Evolutionary conservation across 2,329 filamentous ascomycete genomes (phyloP).

Genomic region (Aurifilum marmelostoma): DNA sequence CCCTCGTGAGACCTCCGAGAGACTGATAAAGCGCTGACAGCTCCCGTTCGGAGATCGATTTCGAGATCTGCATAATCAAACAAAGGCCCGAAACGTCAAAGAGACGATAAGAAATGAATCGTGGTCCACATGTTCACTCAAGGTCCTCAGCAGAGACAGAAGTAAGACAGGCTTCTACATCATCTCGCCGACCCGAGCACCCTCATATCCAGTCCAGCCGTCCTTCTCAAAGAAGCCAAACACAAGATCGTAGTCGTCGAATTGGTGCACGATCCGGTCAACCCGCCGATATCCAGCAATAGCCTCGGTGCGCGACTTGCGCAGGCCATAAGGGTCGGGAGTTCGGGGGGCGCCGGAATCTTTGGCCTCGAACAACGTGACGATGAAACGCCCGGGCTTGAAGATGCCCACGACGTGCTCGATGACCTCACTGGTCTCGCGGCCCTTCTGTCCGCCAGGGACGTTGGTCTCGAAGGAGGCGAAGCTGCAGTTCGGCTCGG

Average conservation of each 20-base stretch:
- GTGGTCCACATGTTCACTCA: background rate
- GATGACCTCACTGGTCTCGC: slow-evolving; percentile 87
- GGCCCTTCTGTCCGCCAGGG: slow-evolving; percentile 82
- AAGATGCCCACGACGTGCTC: slow-evolving; percentile 95
- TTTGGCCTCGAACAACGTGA: slow-evolving; percentile 95
- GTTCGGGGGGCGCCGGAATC: slow-evolving; percentile 48
- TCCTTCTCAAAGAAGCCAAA: slow-evolving; percentile 96
- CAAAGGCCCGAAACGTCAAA: background rate
- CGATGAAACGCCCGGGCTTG: slow-evolving; percentile 95
- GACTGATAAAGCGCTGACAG: background rate
- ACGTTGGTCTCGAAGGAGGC: slow-evolving; percentile 99
- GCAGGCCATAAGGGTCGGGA: slow-evolving; percentile 36
- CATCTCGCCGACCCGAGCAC: slow-evolving; percentile 59
- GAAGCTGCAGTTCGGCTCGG: slow-evolving; percentile 95
- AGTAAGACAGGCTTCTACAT: slow-evolving; percentile 32
- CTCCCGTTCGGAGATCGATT: background rate
- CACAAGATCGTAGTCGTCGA: slow-evolving; percentile 95
- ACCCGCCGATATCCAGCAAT: slow-evolving; percentile 86
- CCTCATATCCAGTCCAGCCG: slow-evolving; percentile 66
- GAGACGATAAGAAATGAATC: too few relatives aligned
- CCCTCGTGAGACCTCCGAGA: background rate
- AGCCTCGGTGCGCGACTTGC: slow-evolving; percentile 67
- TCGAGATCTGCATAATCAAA: background rate
- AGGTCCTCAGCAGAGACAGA: background rate
- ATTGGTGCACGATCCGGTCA: slow-evolving; percentile 94